Conservation (phyloP, 2,329 filamentous ascomycete genomes). For the Aureobasidium sp. region DNA sequence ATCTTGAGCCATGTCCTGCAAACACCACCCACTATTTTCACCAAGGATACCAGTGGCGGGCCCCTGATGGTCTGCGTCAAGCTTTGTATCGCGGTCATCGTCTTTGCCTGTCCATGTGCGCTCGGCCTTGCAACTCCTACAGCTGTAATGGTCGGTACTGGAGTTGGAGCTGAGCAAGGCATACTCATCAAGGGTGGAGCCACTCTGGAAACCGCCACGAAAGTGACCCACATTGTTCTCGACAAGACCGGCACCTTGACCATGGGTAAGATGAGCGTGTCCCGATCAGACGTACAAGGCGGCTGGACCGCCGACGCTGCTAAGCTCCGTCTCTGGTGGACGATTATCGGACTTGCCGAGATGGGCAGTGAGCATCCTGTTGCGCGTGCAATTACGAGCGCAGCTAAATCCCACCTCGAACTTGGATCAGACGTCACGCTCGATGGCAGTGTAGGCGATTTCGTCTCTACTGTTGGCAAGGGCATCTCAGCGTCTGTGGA, state of each 20-base stretch:
- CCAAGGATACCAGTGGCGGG: slow-evolving; percentile 71
- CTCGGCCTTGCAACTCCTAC: slow-evolving; percentile 94
- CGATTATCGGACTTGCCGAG: slow-evolving; percentile 89
- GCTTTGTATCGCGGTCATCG: slow-evolving; percentile 96
- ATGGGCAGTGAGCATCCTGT: slow-evolving; percentile 94
- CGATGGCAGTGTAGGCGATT: slow-evolving; percentile 78
- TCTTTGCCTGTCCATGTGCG: slow-evolving; percentile 95
- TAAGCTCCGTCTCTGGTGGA: slow-evolving; percentile 81
- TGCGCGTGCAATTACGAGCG: slow-evolving; percentile 73
- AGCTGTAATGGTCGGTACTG: slow-evolving; percentile 98
- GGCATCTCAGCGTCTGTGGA: slow-evolving; percentile 79
- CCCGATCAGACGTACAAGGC: slow-evolving; percentile 58
- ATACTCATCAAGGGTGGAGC: slow-evolving; percentile 97
- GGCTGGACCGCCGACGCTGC: slow-evolving; percentile 64
- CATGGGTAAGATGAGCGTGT: slow-evolving; percentile 90
- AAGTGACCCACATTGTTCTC: slow-evolving; percentile 81
- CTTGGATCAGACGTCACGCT: slow-evolving; percentile 65
- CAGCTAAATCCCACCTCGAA: slow-evolving; percentile 69
- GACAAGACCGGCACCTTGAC: slow-evolving; percentile 97
- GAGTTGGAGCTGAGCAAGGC: slow-evolving; percentile 87
- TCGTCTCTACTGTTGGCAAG: slow-evolving; percentile 73
- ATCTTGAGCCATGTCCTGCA: slow-evolving; percentile 77
- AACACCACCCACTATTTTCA: slow-evolving; percentile 83
- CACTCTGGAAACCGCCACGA: slow-evolving; percentile 82
- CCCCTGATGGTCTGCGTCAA: slow-evolving; percentile 95